Evolutionary conservation across 106 monocot species (phyloP), one percentile per base, ranked within the genome.

Genomic region (Posidonia australis): DNA sequence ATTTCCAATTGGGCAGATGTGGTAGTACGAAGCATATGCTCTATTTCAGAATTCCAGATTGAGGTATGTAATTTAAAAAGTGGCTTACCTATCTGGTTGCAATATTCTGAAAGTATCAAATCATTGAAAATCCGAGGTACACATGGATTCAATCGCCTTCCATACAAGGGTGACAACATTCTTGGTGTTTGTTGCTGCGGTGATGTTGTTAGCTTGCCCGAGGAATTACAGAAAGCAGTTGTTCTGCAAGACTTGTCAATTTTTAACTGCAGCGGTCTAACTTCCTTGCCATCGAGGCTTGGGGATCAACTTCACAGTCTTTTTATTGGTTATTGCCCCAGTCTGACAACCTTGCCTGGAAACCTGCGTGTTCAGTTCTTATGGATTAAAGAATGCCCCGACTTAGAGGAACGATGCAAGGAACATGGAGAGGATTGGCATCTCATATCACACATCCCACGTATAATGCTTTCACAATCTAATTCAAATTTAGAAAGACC

Each of bases 361-460:
- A 54, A 23, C 22, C 54, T 54, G 18, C 19, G 23, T 22, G 54
- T 54, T 23, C 22, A 54, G 23, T 54, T 54, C 23, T 23, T 54
- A 3, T 22, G 18, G 24, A 54, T 54, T 54, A 21, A 19, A 54
- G 54, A 0, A 9, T 54, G 54, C 1, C 19, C 22, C 23, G 9
- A 21, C 7, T 23, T 54, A 23, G 54, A 54, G 54, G 20, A 7
- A 25, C 54, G 54, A 2, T 54, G 54, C 23, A 22, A 20, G 23
- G 25, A 54, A 54, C 54, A 54, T 2, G 54, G 54, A 25, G 54
- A 54, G 10, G 54, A 54, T 54, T 54, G 54, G 54, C 54, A n/a
- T 20, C 23, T 54, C 54, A 54, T 54, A 54, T 54, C 54, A 54
- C 54, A 54, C 23, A 13, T 54, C 19, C 54, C 54, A 22, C n/a